Base-by-base conservation (phyloP, 1,139 yeast genomes). In the Sugiyamaella grinbergsii region DNA sequence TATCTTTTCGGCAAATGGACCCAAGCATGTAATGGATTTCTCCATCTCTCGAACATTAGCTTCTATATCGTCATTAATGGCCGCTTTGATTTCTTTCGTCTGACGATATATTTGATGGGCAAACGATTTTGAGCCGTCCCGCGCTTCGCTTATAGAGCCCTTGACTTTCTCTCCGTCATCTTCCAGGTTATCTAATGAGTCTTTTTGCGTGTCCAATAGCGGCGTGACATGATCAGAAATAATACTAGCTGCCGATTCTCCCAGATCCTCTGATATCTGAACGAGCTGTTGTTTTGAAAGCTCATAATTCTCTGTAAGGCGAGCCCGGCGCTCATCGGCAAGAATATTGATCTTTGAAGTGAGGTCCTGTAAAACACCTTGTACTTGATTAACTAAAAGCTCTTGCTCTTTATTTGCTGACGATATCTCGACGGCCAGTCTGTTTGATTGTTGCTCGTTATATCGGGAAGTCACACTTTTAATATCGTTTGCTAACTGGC, bases 81-180 rank as follows among this genome's bases (percentile, higher is more conserved):
- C 20, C 7, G 23, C 28, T 13, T 41, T 41, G 5, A 31, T 41
- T 7, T 41, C 45, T 10, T 41, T 41, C 15, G 36, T 41, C n/a
- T 41, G 45, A 15, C 23, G 16, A 23, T 41, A 41, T 6, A 41
- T 41, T 6, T 31, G 45, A 19, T 41, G 45, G n/a, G 45, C 45
- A 23, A 41, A 41, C 7, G 45, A 29, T 41, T 41, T 41, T 10
- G 29, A 22, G 18, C 45, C 31, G 13, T 41, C 45, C 18, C 16
- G n/a, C 10, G 33, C 15, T 13, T 41, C 45, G 8, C 31, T 41
- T 16, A 41, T 19, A 8, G 47, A 43, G 4, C 32, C n/a, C 16
- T 24, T 16, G 22, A 43, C 15, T 28, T 18, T 43, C 19, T 34
- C 40, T 6, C 24, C 33, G 15, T 34, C 41, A 11, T 8, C 5